Evolutionary conservation across 164 flowering plant species (phyloP).

Genomic region (Buxus sempervirens): DNA sequence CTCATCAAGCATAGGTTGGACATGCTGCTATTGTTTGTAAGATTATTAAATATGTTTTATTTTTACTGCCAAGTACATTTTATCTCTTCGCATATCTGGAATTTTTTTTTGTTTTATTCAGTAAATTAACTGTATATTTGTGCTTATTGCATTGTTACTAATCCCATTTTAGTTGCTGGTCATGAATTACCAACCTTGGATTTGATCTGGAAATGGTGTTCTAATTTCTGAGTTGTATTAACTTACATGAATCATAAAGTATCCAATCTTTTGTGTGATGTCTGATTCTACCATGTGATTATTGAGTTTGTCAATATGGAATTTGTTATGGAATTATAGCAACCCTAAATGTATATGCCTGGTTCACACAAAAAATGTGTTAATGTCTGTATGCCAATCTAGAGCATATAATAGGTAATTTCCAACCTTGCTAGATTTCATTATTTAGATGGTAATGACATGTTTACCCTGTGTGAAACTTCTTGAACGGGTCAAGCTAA

Average conservation of each 20-base stretch:
- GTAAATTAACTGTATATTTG: no score
- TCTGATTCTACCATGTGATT: not conserved
- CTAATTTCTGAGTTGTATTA: not conserved
- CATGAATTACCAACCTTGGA: not conserved
- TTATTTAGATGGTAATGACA: not conserved
- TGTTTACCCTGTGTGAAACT: not conserved
- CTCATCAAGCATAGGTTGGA: slow-evolving; percentile 56
- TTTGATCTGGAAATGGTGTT: not conserved
- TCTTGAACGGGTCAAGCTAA: not conserved
- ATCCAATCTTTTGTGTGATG: not conserved
- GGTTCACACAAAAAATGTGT: not conserved
- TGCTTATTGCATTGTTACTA: no score
- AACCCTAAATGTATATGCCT: not conserved
- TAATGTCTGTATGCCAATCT: not conserved
- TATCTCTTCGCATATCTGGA: no score
- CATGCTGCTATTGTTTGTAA: not conserved
- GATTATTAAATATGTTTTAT: not conserved
- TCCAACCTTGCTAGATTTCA: not conserved
- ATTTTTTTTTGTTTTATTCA: no score
- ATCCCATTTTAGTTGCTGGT: not conserved
- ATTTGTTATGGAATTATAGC: not conserved
- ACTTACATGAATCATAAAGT: not conserved
- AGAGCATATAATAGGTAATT: not conserved
- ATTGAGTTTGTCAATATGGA: not conserved
- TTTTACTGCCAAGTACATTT: no score